A percentile compares a stretch with the other conserved stretches of the same genome.
phyloP scores from a whole-genome alignment of 1,139 yeast genomes.

The Taphrina communis region DNA sequence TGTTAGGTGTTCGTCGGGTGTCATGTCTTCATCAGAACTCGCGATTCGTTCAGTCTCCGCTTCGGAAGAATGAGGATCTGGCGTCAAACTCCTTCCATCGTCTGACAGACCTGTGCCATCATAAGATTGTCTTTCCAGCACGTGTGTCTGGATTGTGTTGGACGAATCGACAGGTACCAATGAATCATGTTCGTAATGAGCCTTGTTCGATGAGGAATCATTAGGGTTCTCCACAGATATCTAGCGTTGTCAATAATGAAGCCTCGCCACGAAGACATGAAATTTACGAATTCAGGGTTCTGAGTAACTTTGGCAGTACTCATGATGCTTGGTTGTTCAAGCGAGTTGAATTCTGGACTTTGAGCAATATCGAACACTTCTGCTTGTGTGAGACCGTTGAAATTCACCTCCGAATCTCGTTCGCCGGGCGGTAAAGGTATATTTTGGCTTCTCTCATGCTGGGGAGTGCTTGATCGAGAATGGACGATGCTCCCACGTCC shows the following conservation, averaged over 20 bases:
- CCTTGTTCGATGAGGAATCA: background rate
- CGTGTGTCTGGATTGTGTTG: background rate
- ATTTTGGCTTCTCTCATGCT: background rate
- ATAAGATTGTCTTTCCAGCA: background rate
- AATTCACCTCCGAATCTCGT: background rate
- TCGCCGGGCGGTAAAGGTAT: background rate
- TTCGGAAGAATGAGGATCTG: conserved; percentile 36
- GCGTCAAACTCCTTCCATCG: conserved; percentile 35
- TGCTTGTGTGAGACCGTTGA: background rate
- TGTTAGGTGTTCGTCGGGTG: conserved; percentile 8
- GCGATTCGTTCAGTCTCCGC: conserved; percentile 35
- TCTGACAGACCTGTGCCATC: conserved; percentile 31
- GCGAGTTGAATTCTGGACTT: background rate
- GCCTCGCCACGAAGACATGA: background rate
- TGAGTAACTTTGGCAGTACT: background rate
- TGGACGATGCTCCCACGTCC: conserved; percentile 7
- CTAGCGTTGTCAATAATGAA: background rate
- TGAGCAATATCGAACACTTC: background rate
- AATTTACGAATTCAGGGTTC: background rate
- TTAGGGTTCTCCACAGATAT: background rate
- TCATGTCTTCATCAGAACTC: conserved; percentile 11
- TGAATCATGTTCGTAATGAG: background rate
- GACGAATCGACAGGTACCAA: background rate
- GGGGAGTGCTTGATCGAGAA: background rate
- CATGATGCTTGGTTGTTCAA: background rate